These are phyloP conservation scores for Sporothrix sp. DNA, from an alignment of 2,329 filamentous ascomycete species.

Conservation along the genomic window DNA sequence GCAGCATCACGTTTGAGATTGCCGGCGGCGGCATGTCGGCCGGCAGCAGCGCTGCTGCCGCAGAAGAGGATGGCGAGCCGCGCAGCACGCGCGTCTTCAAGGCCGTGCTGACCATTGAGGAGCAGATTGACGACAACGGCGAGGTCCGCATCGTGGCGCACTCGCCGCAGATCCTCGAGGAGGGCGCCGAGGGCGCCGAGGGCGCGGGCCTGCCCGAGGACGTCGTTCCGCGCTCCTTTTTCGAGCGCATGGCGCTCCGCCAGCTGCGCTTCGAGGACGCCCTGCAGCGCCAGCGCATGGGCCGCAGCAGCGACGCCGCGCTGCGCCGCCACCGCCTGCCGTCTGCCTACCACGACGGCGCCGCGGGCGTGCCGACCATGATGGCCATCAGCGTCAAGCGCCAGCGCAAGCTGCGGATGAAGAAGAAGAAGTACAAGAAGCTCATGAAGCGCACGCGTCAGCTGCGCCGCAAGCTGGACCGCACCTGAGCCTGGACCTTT, in stretches of 20 bases:
- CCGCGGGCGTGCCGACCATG: conserved; percentile 40
- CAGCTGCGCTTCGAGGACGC: conserved; percentile 50
- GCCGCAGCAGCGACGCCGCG: conserved; percentile 26
- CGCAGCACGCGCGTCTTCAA: conserved; percentile 50
- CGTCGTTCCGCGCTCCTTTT: conserved; percentile 42
- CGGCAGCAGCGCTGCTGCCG: conserved; percentile 17
- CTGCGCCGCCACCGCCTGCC: conserved; percentile 1
- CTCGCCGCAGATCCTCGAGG: conserved; percentile 39
- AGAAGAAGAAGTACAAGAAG: conserved; percentile 99
- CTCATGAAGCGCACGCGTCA: conserved; percentile 87
- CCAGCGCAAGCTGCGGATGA: conserved; percentile 95
- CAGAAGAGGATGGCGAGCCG: conserved; percentile 20
- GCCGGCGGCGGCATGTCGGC: conserved; percentile 24
- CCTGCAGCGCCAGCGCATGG: conserved; percentile 22
- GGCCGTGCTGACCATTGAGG: conserved; percentile 57
- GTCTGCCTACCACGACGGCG: background rate
- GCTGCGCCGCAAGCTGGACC: conserved; percentile 64
- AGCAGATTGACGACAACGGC: conserved; percentile 50
- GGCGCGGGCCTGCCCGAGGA: background rate
- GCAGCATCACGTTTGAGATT: conserved; percentile 21
- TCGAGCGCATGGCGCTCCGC: conserved; percentile 59
- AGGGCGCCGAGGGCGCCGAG: background rate
- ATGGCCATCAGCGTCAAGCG: conserved; percentile 81
- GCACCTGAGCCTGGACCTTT: conserved; percentile 7
- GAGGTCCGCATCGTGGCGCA: conserved; percentile 52